Conservation (phyloP, 2,329 filamentous ascomycete species). For the Lecanicillium sp. region DNA sequence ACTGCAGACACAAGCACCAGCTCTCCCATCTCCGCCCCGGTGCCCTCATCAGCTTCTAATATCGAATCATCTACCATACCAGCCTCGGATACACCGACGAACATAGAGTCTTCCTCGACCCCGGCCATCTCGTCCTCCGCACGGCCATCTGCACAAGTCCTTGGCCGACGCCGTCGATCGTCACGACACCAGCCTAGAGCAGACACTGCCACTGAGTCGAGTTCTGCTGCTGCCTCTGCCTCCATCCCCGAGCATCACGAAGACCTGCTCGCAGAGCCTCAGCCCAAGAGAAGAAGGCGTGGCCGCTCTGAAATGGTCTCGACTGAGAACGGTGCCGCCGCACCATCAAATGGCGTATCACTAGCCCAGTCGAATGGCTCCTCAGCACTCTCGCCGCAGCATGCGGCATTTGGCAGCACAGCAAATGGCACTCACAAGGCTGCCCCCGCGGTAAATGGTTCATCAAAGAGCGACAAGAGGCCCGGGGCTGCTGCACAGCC, state of each 20-base stretch:
- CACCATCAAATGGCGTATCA: slow-evolving; percentile 48
- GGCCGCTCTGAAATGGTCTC: slow-evolving; percentile 47
- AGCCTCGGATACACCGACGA: slow-evolving; percentile 25
- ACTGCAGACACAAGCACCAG: slow-evolving; percentile 10
- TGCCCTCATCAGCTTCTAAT: slow-evolving; percentile 10
- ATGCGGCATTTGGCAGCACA: slow-evolving; percentile 15
- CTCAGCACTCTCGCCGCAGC: slow-evolving; percentile 23
- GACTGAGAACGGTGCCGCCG: slow-evolving; percentile 43
- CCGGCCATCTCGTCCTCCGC: slow-evolving; percentile 15
- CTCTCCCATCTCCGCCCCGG: slow-evolving; percentile 8
- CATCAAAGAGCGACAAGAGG: slow-evolving; percentile 27
- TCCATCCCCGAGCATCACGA: slow-evolving; percentile 9
- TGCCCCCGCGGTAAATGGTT: slow-evolving; percentile 45
- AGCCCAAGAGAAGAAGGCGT: slow-evolving; percentile 48
- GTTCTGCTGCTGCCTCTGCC: background rate
- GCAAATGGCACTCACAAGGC: slow-evolving; percentile 42
- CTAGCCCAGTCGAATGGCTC: slow-evolving; percentile 29
- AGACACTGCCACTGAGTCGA: background rate
- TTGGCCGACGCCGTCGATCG: slow-evolving; percentile 48
- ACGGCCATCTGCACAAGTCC: slow-evolving; percentile 27
- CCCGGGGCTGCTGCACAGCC: slow-evolving; percentile 9
- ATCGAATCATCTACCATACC: slow-evolving; percentile 13
- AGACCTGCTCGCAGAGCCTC: slow-evolving; percentile 13
- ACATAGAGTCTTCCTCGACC: slow-evolving; percentile 31
- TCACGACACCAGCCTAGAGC: slow-evolving; percentile 26